Conservation (phyloP, 805 yeast genomes). For the Saccharomycopsis oosterbeekiorum region DNA sequence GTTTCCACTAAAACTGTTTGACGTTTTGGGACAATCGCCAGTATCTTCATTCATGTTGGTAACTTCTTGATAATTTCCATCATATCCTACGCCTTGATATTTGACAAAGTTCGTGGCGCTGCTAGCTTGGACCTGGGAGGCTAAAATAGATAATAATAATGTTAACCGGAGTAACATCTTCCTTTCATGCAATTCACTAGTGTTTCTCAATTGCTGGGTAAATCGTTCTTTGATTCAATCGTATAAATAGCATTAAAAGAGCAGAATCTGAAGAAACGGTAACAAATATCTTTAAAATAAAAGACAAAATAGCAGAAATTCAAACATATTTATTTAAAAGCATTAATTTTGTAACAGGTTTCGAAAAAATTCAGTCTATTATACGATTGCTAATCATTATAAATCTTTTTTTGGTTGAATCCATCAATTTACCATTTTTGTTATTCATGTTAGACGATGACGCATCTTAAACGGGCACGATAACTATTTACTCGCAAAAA, state of each 20-base stretch:
- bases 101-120: slow-evolving; percentile 59
- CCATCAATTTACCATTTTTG: not conserved
- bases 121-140: slow-evolving; percentile 22
- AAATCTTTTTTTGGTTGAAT: not conserved
- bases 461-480: not conserved
- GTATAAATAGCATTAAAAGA: too few species aligned
- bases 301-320: not conserved
- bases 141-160: not conserved
- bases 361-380: not conserved
- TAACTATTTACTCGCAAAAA: not conserved
- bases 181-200: not conserved
- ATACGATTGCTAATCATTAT: not conserved
- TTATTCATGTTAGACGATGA: not conserved
- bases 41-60: slow-evolving; percentile 51
- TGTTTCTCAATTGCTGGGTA: too few species aligned
- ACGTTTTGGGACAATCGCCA: slow-evolving; percentile 35
- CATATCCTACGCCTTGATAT: slow-evolving; percentile 68
- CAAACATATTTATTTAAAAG: not conserved
- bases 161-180: not conserved
- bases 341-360: not conserved
- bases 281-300: too few species aligned
- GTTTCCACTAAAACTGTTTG: slow-evolving; percentile 54
- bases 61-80: slow-evolving; percentile 76
- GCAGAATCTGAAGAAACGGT: too few species aligned
- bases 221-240: too few species aligned